phyloP scores from a whole-genome alignment of 768 basidiomycete genomes.

The Mycena crocata region DNA sequence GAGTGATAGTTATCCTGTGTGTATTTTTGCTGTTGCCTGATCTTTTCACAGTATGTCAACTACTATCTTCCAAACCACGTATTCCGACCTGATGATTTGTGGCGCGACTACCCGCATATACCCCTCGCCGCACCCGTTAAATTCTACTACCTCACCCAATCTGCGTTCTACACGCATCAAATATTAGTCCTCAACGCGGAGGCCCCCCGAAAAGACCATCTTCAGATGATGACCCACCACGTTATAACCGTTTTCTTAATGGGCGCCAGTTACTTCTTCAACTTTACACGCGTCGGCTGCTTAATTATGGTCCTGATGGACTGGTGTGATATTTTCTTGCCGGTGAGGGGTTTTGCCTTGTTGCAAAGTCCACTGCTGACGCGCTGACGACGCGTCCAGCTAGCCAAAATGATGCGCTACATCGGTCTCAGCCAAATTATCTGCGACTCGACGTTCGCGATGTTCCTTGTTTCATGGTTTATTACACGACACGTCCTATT shows the following conservation, averaged over 20 bases:
- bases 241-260: slow-evolving; percentile 88
- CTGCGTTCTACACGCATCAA: slow-evolving; percentile 92
- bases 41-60: slow-evolving; percentile 77
- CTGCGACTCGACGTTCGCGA: slow-evolving; percentile 81
- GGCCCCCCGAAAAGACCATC: slow-evolving; percentile 90
- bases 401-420: slow-evolving; percentile 96
- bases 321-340: slow-evolving; percentile 90
- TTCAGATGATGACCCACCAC: slow-evolving; percentile 97
- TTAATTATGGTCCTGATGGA: slow-evolving; percentile 95
- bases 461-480: slow-evolving; percentile 92
- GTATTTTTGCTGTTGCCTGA: slow-evolving; percentile 16
- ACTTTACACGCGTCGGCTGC: slow-evolving; percentile 91
- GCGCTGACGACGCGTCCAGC: slow-evolving; percentile 50
- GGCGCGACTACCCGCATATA: slow-evolving; percentile 86
- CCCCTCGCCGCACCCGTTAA: slow-evolving; percentile 86
- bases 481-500: slow-evolving; percentile 90
- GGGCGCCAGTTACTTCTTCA: slow-evolving; percentile 78
- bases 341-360: slow-evolving; percentile 92
- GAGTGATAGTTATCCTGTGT: slow-evolving; percentile 53
- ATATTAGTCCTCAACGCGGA: slow-evolving; percentile 94
- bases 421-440: slow-evolving; percentile 68
- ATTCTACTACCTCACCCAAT: slow-evolving; percentile 88
- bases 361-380: slow-evolving; percentile 65
- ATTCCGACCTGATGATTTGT: slow-evolving; percentile 74
- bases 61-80: slow-evolving; percentile 73